Percentiles rank a stretch among this genome's conserved stretches.
These are phyloP conservation scores for Penicillium sp. DNA, from an alignment of 2,329 filamentous ascomycete genomes.

Conservation along the genomic window DNA sequence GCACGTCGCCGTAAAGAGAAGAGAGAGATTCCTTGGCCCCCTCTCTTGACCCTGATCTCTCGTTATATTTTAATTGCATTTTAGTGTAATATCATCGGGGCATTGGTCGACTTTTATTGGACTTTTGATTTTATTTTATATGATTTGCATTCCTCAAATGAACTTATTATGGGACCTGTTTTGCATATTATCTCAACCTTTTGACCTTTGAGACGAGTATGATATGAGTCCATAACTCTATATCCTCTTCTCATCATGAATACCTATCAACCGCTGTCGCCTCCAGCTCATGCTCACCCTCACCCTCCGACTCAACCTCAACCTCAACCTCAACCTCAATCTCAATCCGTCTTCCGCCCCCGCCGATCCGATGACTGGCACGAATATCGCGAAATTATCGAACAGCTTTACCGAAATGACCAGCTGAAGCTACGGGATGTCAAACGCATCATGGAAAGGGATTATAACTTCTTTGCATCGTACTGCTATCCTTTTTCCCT, in stretches of 20 bases:
- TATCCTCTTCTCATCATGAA: slow-evolving; percentile 13
- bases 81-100: neutral
- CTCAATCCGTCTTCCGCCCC: slow-evolving; percentile 31
- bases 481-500: slow-evolving; percentile 22
- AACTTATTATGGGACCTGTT: slow-evolving; percentile 3
- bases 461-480: slow-evolving; percentile 41
- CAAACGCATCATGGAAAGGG: slow-evolving; percentile 39
- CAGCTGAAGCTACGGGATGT: slow-evolving; percentile 40
- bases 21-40: slow-evolving; percentile 26
- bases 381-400: slow-evolving; percentile 37
- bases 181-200: neutral
- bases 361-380: slow-evolving; percentile 42
- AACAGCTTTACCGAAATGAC: slow-evolving; percentile 38
- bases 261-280: slow-evolving; percentile 14
- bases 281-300: slow-evolving; percentile 4
- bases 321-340: slow-evolving; percentile 11
- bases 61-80: neutral
- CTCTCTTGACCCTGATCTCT: slow-evolving; percentile 18
- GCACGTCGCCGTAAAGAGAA: slow-evolving; percentile 40
- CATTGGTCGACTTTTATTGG: neutral
- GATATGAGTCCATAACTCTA: neutral
- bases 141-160: slow-evolving; percentile 8
- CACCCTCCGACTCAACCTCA: slow-evolving; percentile 1
- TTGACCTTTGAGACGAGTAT: slow-evolving; percentile 4
- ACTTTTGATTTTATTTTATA: neutral